Evolutionary conservation across 768 basidiomycete genomes (phyloP).

Genomic region (Leucocoprinus sp.): DNA sequence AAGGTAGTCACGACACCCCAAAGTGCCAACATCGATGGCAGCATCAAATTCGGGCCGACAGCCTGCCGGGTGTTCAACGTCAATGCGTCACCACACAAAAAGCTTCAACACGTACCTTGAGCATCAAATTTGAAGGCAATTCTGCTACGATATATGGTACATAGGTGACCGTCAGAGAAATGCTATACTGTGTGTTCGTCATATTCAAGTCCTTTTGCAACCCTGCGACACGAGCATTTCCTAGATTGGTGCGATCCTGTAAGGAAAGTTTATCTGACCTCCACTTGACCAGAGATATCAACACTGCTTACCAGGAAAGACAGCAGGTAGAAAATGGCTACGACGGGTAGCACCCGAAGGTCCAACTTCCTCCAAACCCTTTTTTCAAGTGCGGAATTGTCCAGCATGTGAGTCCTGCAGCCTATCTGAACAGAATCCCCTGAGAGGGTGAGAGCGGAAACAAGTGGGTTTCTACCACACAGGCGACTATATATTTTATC

Average conservation of each 20-base stretch:
- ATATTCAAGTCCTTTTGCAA: conserved; percentile 46
- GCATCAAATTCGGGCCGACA: conserved; percentile 50
- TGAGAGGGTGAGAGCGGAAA: too few species aligned
- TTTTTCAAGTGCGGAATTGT: conserved; percentile 28
- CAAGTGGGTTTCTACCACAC: too few species aligned
- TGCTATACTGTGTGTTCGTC: conserved; percentile 39
- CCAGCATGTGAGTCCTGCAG: conserved; percentile 13
- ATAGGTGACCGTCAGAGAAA: conserved; percentile 40
- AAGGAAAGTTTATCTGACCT: neutral
- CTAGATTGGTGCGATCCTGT: conserved; percentile 47
- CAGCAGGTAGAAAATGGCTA: conserved; percentile 41
- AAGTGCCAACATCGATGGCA: conserved; percentile 51
- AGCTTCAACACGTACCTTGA: conserved; percentile 31
- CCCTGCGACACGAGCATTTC: conserved; percentile 56
- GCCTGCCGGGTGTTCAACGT: conserved; percentile 17
- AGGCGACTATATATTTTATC: too few species aligned
- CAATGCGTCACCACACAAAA: neutral
- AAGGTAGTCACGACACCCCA: conserved; percentile 65
- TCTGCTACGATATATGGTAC: conserved; percentile 52
- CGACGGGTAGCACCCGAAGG: conserved; percentile 37
- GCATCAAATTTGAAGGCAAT: conserved; percentile 51
- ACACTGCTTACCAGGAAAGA: conserved; percentile 39
- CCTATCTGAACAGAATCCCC: too few species aligned
- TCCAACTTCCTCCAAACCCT: conserved; percentile 44
- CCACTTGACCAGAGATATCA: neutral